Base-by-base conservation (phyloP, 1,284 basidiomycete genomes). In the Heliocybe sulcata region DNA sequence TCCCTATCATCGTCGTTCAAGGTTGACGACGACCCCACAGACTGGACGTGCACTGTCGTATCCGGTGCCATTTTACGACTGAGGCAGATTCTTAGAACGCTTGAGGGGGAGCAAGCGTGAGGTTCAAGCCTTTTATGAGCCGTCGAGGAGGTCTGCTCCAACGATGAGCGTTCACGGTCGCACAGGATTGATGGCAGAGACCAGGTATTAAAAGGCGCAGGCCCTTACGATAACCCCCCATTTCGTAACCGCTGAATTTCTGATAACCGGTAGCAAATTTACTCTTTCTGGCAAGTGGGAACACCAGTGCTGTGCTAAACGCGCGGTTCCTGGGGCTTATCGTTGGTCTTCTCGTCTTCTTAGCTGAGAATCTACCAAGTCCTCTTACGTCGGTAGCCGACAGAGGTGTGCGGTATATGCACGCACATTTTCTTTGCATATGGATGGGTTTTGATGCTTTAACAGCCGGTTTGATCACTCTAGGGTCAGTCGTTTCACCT, bases 1-100 rank as follows among this genome's bases (percentile, higher is more conserved):
- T 80, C 80, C 53, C 70, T 74, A 63, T 85, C 80, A 62, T 85
- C 83, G 22, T 80, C 77, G 60, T 57, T 54, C 26, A 52, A 29
- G 23, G 3, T 25, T 20, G 47, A 29, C 26, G 51, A 31, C 25
- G 47, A 49, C 3, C 47, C 27, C 22, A 49, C 38, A 6, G 38
- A 20, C 16, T 42, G 12, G 16, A 42, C 38, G 12, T 42, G 12
- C 16, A 42, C 38, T 20, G 12, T 16, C 19, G 38, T 42, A n/a
- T 16, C 6, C 16, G 12, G 16, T 20, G 38, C 38, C 38, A 42
- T 42, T 20, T 20, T 42, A 3, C 12, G 16, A 35, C 9, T 35
- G 9, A 16, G 9, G 33, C 33, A 16, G 33, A n/a, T n/a, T n/a
- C n/a, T n/a, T n/a, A 35, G 33, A 3, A 20, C 4, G 16, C 12